phyloP scores from a whole-genome alignment of 164 flowering plant genomes.

The Cinnamomum chago region DNA sequence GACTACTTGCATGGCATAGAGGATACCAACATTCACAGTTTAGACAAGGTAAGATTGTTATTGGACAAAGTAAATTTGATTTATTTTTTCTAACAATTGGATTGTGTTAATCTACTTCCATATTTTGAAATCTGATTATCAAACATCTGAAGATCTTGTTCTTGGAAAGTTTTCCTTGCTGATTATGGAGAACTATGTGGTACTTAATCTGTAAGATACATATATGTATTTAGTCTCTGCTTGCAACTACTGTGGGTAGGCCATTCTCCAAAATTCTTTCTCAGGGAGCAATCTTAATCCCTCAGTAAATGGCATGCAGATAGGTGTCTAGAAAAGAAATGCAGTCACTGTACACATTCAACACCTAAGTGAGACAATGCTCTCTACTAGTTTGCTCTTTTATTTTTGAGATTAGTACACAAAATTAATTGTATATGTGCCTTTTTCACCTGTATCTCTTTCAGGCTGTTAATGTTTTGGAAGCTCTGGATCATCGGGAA shows the following conservation, averaged over 20 bases:
- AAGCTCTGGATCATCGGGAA: slow-evolving; percentile 19
- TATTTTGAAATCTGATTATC: not conserved
- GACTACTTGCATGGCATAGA: slow-evolving; percentile 86
- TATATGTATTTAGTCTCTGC: not conserved
- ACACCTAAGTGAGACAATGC: too few species aligned
- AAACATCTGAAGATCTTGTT: not conserved
- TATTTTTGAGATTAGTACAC: too few species aligned
- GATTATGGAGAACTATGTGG: not conserved
- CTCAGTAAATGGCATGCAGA: too few species aligned
- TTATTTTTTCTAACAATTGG: not conserved
- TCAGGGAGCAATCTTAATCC: too few species aligned
- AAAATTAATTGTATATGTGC: not conserved
- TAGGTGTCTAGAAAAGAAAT: too few species aligned
- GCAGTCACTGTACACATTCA: too few species aligned
- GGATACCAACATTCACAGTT: slow-evolving; percentile 45
- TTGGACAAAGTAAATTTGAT: not conserved
- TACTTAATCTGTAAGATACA: not conserved
- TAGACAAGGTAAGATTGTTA: slow-evolving; percentile 41
- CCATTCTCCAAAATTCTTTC: not conserved
- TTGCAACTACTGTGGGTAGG: not conserved
- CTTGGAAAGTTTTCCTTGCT: not conserved
- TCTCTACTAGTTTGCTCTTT: too few species aligned
- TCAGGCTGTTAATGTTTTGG: slow-evolving; percentile 60
- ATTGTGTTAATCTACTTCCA: not conserved
- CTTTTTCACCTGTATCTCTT: not conserved